A percentile compares a stretch with the other conserved stretches of the same genome.
Evolutionary conservation across 169 alveolate species (phyloP).

Genomic region (Eimeria maxima): DNA sequence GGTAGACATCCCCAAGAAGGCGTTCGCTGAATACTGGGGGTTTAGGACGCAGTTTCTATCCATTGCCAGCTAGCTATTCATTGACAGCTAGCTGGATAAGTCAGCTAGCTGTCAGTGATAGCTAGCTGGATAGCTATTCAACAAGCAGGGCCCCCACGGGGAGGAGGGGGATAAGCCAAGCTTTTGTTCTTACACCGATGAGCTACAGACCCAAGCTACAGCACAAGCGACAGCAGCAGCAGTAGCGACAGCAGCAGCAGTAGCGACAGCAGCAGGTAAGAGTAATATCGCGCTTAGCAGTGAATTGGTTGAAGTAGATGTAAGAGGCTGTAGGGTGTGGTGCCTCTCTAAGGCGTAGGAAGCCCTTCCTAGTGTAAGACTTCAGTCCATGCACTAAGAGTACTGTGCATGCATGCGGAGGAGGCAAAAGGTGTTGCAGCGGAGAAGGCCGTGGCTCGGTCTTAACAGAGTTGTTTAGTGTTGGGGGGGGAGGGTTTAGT

Average conservation of each 20-base stretch:
- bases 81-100: neutral
- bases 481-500: no score
- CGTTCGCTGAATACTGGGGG: neutral
- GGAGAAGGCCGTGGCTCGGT: no score
- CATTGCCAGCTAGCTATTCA: neutral
- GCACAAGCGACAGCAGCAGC: neutral
- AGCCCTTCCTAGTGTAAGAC: no score
- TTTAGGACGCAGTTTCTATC: neutral
- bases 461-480: no score
- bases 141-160: neutral
- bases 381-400: no score
- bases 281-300: no score
- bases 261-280: no score
- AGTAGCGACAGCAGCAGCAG: neutral
- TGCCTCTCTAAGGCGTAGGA: no score
- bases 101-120: constrained; percentile 19
- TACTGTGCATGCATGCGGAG: no score
- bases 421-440: no score
- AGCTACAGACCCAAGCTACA: neutral
- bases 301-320: no score
- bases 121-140: neutral
- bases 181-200: neutral
- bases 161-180: neutral
- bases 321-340: no score
- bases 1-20: neutral